phyloP scores from a whole-genome alignment of 78 protist species.

The Dictyostelium intermedium region DNA sequence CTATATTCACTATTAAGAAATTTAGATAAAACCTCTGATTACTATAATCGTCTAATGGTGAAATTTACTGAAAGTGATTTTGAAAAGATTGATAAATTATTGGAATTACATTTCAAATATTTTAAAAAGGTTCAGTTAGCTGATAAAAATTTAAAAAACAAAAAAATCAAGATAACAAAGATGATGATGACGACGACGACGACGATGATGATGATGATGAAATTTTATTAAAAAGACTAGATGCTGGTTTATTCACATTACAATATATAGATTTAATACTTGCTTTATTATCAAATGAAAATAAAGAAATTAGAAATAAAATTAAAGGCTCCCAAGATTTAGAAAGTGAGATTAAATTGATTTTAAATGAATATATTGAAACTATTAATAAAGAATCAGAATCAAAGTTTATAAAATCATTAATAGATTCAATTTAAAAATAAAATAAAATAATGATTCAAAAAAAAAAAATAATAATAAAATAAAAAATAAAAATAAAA shows the following conservation, averaged over 20 bases:
- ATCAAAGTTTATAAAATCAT: neutral
- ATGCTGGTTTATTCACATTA: constrained; percentile 77
- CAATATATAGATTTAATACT: constrained; percentile 60
- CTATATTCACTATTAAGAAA: constrained; percentile 42
- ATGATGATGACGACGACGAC: constrained; percentile 4
- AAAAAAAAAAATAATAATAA: neutral
- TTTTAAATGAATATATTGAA: neutral
- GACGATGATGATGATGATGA: constrained; percentile 57
- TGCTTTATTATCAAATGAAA: neutral
- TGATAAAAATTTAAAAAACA: constrained; percentile 21
- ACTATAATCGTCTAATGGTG: neutral
- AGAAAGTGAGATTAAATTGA: neutral
- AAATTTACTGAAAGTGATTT: constrained; percentile 73
- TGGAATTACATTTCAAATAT: constrained; percentile 66
- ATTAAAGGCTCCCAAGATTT: neutral
- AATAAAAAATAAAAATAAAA: neutral
- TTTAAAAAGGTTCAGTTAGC: neutral
- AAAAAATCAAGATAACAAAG: neutral
- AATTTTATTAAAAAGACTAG: constrained; percentile 41
- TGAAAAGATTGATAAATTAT: constrained; percentile 53
- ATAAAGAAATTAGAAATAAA: neutral
- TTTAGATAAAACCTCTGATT: neutral
- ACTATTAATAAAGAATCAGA: neutral
- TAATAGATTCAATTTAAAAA: neutral
- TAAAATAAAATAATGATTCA: neutral